Base-by-base conservation (phyloP, 2,329 filamentous ascomycete genomes). In the Dactylella cylindrospora region DNA sequence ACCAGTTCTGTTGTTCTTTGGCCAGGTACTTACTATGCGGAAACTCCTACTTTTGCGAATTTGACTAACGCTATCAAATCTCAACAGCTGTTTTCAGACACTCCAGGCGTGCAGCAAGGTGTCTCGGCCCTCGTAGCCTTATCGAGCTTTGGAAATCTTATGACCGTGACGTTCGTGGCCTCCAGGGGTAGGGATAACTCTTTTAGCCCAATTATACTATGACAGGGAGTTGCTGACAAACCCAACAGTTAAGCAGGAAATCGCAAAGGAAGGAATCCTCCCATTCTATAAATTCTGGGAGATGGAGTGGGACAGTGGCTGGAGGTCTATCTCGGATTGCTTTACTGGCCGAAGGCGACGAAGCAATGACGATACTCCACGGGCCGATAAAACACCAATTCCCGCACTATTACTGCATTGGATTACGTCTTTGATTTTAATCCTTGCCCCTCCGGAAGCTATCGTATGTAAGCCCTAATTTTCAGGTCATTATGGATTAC, bases 211-310 rank as follows among this genome's bases (percentile, higher is more conserved):
- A 26, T 41, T n/a, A 12, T 41, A 41, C 13, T 20, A 29, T 25
- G 35, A 17, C 19, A 39, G 23, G 12, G 20, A 6, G 25, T 22
- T 6, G 13, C 15, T n/a, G n/a, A n/a, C n/a, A n/a, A n/a, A n/a
- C n/a, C n/a, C 7, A 2, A 25, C 39, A 57, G 76, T 82, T 13
- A 81, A 82, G 68, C 80, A 82, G 67, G 80, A 83, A 67, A 80
- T 83, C 35, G 80, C 80, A 5, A 81, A 82, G 66, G 77, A 81
- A 68, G 79, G 79, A 0, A 75, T 81, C 46, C 70, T 81, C 1
- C 79, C 79, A 0, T 78, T 71, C 47, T 74, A 77, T 2, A 73
- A 74, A 28, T 77, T 79, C 70, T 77, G 79, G 60, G 77, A 75
- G 12, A 65, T 69, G 7, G 67, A 68, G 36, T 67, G 68, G 17